These are phyloP conservation scores for Penicillium ochrochloron DNA, from an alignment of 495 filamentous ascomycete species.

Conservation along the genomic window DNA sequence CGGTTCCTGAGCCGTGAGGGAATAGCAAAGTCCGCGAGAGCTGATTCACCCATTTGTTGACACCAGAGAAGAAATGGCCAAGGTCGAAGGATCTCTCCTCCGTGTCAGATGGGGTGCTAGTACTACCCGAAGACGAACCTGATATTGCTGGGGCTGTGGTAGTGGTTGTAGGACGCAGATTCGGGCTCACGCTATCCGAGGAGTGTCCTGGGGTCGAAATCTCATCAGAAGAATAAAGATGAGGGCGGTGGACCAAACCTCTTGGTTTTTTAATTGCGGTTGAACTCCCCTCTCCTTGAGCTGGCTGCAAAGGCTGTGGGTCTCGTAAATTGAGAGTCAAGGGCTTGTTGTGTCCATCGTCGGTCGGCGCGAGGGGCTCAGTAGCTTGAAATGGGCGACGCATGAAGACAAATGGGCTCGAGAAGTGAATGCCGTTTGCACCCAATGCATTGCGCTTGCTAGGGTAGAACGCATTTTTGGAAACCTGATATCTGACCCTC, in stretches of 20 bases:
- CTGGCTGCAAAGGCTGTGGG: background rate
- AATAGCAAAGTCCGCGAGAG: conserved; percentile 29
- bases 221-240: background rate
- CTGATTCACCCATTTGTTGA: conserved; percentile 18
- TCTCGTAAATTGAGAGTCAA: conserved; percentile 2
- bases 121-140: background rate
- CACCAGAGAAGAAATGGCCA: conserved; percentile 18
- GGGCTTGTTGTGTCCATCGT: background rate
- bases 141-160: background rate
- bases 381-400: background rate
- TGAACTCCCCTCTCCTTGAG: background rate
- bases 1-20: conserved; percentile 6
- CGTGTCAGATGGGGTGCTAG: background rate
- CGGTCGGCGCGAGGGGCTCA: background rate
- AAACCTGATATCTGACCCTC: background rate
- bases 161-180: background rate
- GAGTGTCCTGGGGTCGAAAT: background rate
- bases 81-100: conserved; percentile 12
- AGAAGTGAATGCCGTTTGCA: background rate
- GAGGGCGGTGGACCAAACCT: background rate
- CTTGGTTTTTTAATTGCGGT: background rate
- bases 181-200: background rate
- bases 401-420: background rate
- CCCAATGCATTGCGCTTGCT: background rate
- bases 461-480: background rate